These are phyloP conservation scores for Agrocybe pediades DNA, from an alignment of 768 basidiomycete genomes.

Conservation along the genomic window DNA sequence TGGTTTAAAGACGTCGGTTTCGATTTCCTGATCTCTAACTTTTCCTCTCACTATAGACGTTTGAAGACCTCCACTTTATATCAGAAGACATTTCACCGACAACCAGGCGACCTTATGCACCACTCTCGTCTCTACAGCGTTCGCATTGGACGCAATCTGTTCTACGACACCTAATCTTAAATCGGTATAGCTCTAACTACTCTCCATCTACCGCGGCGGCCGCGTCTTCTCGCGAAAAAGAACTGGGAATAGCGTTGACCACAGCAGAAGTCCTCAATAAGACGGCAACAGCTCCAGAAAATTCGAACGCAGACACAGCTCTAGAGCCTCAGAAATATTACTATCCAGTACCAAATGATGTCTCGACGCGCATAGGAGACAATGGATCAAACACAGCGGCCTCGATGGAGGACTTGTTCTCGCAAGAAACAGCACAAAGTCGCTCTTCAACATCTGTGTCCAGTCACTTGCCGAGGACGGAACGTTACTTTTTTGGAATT, in stretches of 20 bases:
- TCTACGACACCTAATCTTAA: constrained; percentile 60
- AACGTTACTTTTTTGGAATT: constrained; percentile 68
- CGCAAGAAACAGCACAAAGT: constrained; percentile 19
- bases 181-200: constrained; percentile 36
- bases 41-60: constrained; percentile 46
- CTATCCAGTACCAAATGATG: constrained; percentile 68
- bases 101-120: constrained; percentile 69
- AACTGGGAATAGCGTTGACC: constrained; percentile 63
- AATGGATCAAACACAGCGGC: constrained; percentile 42
- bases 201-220: constrained; percentile 28
- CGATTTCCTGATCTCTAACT: background rate
- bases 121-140: constrained; percentile 65
- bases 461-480: constrained; percentile 30
- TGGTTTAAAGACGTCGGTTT: background rate
- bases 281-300: constrained; percentile 2
- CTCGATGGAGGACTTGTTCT: constrained; percentile 75
- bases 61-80: constrained; percentile 78
- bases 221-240: constrained; percentile 53
- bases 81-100: constrained; percentile 75
- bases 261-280: constrained; percentile 51
- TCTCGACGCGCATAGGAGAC: constrained; percentile 77
- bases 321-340: constrained; percentile 37
- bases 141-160: constrained; percentile 80
- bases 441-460: constrained; percentile 8
- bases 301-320: constrained; percentile 10